Percentiles rank a stretch among this genome's conserved stretches.
Conservation (phyloP, 495 filamentous ascomycete species). For the Daldinia vernicosa region DNA sequence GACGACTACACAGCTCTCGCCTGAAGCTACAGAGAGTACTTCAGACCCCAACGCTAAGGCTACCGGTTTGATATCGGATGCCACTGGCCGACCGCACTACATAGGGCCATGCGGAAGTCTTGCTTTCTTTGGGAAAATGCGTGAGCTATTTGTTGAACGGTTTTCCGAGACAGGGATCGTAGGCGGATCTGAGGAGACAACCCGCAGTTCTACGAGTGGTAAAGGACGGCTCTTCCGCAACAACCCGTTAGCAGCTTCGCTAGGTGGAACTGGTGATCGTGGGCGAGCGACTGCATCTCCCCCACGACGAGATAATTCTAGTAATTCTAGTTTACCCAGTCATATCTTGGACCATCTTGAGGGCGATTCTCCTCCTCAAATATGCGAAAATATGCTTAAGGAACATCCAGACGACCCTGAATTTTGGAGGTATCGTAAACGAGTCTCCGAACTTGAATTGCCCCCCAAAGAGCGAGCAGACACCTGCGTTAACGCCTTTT, state of each 20-base stretch:
- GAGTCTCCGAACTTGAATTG: slow-evolving; percentile 38
- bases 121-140: slow-evolving; percentile 46
- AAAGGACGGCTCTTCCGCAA: slow-evolving; percentile 2
- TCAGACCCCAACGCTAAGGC: slow-evolving; percentile 1
- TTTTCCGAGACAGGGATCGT: slow-evolving; percentile 19
- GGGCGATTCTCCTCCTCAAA: slow-evolving; percentile 32
- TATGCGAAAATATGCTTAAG: slow-evolving; percentile 36
- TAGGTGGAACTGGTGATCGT: slow-evolving; percentile 32
- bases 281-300: slow-evolving; percentile 7
- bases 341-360: slow-evolving; percentile 30
- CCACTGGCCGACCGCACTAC: slow-evolving; percentile 50
- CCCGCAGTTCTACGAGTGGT: background rate
- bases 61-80: slow-evolving; percentile 47
- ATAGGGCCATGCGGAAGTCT: slow-evolving; percentile 52
- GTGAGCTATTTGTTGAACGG: slow-evolving; percentile 39
- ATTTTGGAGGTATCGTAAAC: slow-evolving; percentile 38
- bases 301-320: background rate
- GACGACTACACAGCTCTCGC: slow-evolving; percentile 1
- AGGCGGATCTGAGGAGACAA: background rate
- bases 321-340: background rate
- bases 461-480: slow-evolving; percentile 47
- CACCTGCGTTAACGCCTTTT: slow-evolving; percentile 52
- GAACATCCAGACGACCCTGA: slow-evolving; percentile 36
- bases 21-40: background rate
- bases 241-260: slow-evolving; percentile 30